phyloP scores from a whole-genome alignment of 208 protist genomes.

The Acanthamoeba lenticulata region DNA sequence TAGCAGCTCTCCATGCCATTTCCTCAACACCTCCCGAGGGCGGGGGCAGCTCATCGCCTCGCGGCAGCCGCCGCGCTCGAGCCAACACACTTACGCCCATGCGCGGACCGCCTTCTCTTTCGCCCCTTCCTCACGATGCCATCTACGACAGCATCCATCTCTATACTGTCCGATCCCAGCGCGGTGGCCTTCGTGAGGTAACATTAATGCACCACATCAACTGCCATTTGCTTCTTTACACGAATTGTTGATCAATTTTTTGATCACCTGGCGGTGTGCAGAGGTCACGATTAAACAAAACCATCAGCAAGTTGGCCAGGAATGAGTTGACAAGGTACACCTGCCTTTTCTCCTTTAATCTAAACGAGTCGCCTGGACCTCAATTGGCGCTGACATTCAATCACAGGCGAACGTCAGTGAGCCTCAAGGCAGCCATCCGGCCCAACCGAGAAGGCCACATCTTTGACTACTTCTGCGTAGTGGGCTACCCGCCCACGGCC shows the following conservation, averaged over 20 bases:
- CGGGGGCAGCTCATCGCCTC: not conserved
- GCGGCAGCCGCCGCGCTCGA: not conserved
- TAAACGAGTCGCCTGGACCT: not conserved
- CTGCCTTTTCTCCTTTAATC: not conserved
- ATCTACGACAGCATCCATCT: constrained; percentile 47
- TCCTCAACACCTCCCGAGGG: not conserved
- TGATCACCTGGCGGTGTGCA: not conserved
- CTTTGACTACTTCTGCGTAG: constrained; percentile 45
- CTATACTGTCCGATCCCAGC: constrained; percentile 23
- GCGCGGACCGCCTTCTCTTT: not conserved
- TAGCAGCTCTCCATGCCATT: not conserved
- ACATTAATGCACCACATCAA: no score
- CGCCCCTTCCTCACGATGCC: not conserved
- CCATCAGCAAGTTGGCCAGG: constrained; percentile 33
- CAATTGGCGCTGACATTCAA: not conserved
- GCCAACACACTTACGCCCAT: constrained; percentile 37
- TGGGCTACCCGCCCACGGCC: constrained; percentile 21
- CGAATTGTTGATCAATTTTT: not conserved
- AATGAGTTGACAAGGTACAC: constrained; percentile 20
- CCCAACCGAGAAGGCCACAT: constrained; percentile 1
- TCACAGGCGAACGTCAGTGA: constrained; percentile 26
- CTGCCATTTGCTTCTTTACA: not conserved
- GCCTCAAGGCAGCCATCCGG: not conserved
- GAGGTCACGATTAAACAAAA: constrained; percentile 20
- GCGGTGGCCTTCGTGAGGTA: constrained; percentile 11